Conservation (phyloP, 2,329 filamentous ascomycete species). For the Lasiodiplodia gonubiensis region DNA sequence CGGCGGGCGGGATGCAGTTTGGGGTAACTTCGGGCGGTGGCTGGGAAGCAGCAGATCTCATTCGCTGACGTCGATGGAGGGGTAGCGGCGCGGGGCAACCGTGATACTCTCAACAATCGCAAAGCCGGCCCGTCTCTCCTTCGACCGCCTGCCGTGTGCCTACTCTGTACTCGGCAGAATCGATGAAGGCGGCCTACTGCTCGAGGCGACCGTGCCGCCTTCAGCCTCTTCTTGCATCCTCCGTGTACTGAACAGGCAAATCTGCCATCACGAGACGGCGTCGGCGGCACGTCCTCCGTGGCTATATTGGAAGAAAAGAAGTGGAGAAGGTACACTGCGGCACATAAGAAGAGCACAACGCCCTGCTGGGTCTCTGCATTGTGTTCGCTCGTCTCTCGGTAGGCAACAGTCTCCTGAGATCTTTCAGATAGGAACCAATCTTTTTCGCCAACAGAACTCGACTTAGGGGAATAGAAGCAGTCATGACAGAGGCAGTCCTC, state of each 20-base stretch:
- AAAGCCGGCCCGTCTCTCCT: conserved; percentile 27
- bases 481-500: conserved; percentile 42
- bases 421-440: background rate
- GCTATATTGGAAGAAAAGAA: conserved; percentile 25
- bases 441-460: background rate
- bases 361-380: background rate
- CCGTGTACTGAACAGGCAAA: conserved; percentile 13
- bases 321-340: conserved; percentile 16
- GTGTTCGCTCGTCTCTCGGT: background rate
- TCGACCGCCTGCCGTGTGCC: conserved; percentile 23
- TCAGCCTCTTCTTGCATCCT: conserved; percentile 14
- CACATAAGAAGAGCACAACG: background rate
- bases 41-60: background rate
- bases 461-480: background rate
- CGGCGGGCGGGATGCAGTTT: conserved; percentile 9
- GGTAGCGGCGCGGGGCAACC: conserved; percentile 5
- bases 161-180: conserved; percentile 17
- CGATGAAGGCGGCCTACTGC: background rate
- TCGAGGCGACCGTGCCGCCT: conserved; percentile 10
- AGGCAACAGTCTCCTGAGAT: background rate
- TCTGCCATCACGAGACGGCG: conserved; percentile 36
- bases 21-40: conserved; percentile 3
- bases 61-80: conserved; percentile 23
- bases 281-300: conserved; percentile 46
- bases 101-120: background rate